These are phyloP conservation scores for Aspergillus mulundensis DNA, from an alignment of 495 filamentous ascomycete genomes.

Conservation along the genomic window DNA sequence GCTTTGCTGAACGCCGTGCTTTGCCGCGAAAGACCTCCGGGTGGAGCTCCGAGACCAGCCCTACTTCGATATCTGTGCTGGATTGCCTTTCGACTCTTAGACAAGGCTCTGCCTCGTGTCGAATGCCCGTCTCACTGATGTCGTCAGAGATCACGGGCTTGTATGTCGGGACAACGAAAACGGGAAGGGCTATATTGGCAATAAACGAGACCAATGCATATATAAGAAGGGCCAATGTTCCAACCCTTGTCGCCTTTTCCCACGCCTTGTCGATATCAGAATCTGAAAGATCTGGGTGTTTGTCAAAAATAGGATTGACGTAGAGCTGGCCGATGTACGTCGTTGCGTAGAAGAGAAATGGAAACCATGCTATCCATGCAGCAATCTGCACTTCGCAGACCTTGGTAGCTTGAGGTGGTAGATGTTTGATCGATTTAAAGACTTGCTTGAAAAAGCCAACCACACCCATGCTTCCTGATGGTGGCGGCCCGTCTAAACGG, in stretches of 20 bases:
- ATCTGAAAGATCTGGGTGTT: conserved; percentile 69
- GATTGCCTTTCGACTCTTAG: conserved; percentile 23
- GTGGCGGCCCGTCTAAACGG: conserved; percentile 58
- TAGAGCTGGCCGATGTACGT: conserved; percentile 90
- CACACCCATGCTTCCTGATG: conserved; percentile 57
- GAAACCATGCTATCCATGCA: conserved; percentile 94
- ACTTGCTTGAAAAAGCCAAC: conserved; percentile 74
- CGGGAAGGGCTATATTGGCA: conserved; percentile 74
- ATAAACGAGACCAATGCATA: conserved; percentile 77
- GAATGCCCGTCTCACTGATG: background rate
- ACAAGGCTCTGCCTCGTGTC: conserved; percentile 21
- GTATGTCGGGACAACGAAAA: conserved; percentile 76
- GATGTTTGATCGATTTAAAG: conserved; percentile 65
- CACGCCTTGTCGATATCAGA: conserved; percentile 71
- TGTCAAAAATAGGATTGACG: conserved; percentile 70
- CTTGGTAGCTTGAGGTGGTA: conserved; percentile 74
- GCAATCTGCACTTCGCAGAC: conserved; percentile 87
- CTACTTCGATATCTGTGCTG: conserved; percentile 27
- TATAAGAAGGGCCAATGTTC: conserved; percentile 80
- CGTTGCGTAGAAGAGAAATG: conserved; percentile 89
- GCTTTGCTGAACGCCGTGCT: conserved; percentile 8
- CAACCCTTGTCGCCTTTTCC: conserved; percentile 76
- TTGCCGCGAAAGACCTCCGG: conserved; percentile 16
- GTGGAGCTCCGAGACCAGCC: conserved; percentile 28
- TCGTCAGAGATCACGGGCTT: conserved; percentile 16